phyloP scores from a whole-genome alignment of 345 rosid genomes.

The Euphorbia tirucalli region DNA sequence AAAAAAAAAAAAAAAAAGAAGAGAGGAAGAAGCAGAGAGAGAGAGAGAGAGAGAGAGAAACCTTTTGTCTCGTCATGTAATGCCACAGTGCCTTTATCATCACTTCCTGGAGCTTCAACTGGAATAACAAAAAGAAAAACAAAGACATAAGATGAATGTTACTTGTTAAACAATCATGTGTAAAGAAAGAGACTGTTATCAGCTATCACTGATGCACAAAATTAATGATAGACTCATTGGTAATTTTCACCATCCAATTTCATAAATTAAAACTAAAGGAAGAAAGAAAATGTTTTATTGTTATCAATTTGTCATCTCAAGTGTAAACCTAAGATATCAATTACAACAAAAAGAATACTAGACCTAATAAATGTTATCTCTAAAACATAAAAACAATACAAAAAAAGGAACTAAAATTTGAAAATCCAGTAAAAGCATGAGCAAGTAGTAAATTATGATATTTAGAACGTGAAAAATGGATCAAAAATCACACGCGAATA shows the following conservation, averaged over 20 bases:
- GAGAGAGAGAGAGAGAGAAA: constrained; percentile 1
- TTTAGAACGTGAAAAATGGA: no score
- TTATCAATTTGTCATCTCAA: not conserved
- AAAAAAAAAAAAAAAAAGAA: not conserved
- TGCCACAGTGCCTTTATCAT: constrained; percentile 34
- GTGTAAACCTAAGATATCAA: not conserved
- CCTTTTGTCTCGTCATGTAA: constrained; percentile 50
- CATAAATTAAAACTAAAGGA: not conserved
- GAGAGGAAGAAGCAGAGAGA: no score
- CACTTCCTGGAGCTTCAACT: constrained; percentile 44
- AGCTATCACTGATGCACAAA: not conserved
- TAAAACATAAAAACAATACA: not conserved
- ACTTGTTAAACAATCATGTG: not conserved
- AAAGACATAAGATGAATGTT: not conserved
- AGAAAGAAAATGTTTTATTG: not conserved
- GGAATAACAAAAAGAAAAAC: constrained; percentile 14
- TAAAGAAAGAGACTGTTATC: not conserved
- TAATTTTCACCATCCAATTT: constrained; percentile 4
- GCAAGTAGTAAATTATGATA: no score
- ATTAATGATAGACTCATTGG: not conserved
- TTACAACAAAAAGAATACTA: not conserved
- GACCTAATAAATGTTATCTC: not conserved
- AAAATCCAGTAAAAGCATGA: no score
- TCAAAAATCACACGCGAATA: no score
- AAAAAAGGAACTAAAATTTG: no score